Conservation (phyloP, 2,329 filamentous ascomycete species). For the Colletotrichum gigasporum region DNA sequence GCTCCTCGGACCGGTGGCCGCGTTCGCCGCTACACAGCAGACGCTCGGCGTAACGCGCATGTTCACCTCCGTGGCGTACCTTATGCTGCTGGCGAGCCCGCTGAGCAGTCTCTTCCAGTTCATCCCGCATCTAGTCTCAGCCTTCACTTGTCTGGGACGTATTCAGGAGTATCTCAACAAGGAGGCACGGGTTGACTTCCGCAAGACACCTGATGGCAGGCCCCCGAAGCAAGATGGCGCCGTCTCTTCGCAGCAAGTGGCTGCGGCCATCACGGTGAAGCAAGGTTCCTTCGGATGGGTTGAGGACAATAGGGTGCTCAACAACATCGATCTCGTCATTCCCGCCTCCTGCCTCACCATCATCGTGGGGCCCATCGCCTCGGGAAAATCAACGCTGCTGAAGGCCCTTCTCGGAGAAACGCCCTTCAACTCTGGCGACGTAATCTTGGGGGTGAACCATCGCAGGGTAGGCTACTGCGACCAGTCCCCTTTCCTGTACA, state of each 20-base stretch:
- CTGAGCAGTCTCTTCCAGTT: slow-evolving; percentile 42
- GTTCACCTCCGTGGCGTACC: slow-evolving; percentile 45
- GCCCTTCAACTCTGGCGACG: slow-evolving; percentile 30
- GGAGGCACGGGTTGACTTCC: slow-evolving; percentile 35
- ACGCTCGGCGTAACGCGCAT: slow-evolving; percentile 39
- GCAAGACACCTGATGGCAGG: neutral
- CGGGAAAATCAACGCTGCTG: slow-evolving; percentile 51
- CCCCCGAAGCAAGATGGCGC: neutral
- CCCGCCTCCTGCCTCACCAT: slow-evolving; percentile 44
- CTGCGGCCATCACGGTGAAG: neutral
- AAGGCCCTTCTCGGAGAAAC: slow-evolving; percentile 46
- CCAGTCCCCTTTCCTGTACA: slow-evolving; percentile 44
- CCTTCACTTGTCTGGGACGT: slow-evolving; percentile 43
- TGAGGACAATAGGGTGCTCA: slow-evolving; percentile 37
- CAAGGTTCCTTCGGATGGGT: slow-evolving; percentile 44
- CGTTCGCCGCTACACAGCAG: slow-evolving; percentile 41
- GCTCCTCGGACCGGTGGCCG: slow-evolving; percentile 44
- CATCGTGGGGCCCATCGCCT: slow-evolving; percentile 49
- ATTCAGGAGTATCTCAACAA: slow-evolving; percentile 48
- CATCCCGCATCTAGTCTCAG: slow-evolving; percentile 41
- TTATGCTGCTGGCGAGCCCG: slow-evolving; percentile 44
- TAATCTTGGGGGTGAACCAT: slow-evolving; percentile 22
- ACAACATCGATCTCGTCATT: slow-evolving; percentile 42
- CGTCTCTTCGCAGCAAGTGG: neutral
- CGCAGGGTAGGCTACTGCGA: slow-evolving; percentile 42